Percentiles rank a stretch among this genome's conserved stretches.
Evolutionary conservation across 164 flowering plant species (phyloP).

Genomic region (Pachysandra terminalis): DNA sequence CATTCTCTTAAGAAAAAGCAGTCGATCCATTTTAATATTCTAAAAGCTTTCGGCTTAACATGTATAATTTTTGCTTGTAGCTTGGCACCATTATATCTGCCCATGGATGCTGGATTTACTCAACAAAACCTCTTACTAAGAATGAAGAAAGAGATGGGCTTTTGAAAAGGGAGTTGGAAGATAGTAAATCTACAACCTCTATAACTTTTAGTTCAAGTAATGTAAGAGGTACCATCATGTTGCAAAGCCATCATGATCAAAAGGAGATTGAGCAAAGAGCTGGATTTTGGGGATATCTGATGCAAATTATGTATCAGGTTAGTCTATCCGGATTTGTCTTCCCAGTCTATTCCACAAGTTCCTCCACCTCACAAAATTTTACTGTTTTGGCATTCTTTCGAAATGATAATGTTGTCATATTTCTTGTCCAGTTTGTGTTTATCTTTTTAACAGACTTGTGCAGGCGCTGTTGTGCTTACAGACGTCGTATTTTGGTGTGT

Average conservation of each 20-base stretch:
- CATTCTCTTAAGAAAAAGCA: not conserved
- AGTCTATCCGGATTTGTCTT: slow-evolving; percentile 1
- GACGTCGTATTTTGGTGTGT: slow-evolving; percentile 86
- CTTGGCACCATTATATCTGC: slow-evolving; percentile 47
- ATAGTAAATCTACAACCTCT: slow-evolving; percentile 5
- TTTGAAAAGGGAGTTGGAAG: slow-evolving; percentile 24
- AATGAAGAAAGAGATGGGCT: slow-evolving; percentile 22
- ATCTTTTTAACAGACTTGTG: slow-evolving; percentile 54
- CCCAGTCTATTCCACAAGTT: not conserved
- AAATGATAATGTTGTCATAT: not conserved
- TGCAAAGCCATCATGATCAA: slow-evolving; percentile 29
- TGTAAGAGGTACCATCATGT: slow-evolving; percentile 19
- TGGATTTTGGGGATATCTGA: slow-evolving; percentile 52
- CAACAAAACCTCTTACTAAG: slow-evolving; percentile 11
- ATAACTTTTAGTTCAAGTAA: slow-evolving; percentile 19
- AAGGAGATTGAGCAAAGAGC: slow-evolving; percentile 32
- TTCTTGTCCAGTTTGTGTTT: not conserved
- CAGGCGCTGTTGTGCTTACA: slow-evolving; percentile 79
- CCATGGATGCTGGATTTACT: slow-evolving; percentile 42
- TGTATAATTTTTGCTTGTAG: slow-evolving; percentile 21
- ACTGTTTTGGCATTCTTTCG: slow-evolving; percentile 4
- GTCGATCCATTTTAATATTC: not conserved
- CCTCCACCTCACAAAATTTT: too few species aligned
- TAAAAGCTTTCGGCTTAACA: not conserved
- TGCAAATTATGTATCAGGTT: slow-evolving; percentile 56